Evolutionary conservation across 2,329 filamentous ascomycete genomes (phyloP).

Genomic region (Aureobasidium sp.): DNA sequence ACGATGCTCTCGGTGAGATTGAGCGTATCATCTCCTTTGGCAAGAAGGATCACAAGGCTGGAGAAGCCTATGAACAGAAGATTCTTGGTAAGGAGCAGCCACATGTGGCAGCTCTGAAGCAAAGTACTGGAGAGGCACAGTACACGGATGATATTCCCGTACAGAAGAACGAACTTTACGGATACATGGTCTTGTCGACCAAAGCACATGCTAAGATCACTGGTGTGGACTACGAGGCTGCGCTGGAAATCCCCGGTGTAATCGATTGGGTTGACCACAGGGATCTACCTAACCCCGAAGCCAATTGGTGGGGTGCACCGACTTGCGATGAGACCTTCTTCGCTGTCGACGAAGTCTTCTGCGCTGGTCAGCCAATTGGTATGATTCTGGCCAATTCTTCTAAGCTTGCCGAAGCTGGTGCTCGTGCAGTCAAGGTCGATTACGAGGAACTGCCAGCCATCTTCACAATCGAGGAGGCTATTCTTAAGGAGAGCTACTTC

Average conservation of each 20-base stretch:
- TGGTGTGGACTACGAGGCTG: constrained; percentile 64
- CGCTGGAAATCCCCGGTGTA: constrained; percentile 78
- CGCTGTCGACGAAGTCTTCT: constrained; percentile 81
- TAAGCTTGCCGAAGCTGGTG: constrained; percentile 67
- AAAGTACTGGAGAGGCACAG: constrained; percentile 86
- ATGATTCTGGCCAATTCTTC: constrained; percentile 76
- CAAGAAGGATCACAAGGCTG: constrained; percentile 64
- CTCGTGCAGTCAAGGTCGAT: constrained; percentile 74
- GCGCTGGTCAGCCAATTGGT: constrained; percentile 88
- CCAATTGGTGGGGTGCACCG: constrained; percentile 88
- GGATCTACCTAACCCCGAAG: constrained; percentile 67
- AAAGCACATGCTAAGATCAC: constrained; percentile 81
- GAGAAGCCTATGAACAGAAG: constrained; percentile 69
- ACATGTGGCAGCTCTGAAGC: constrained; percentile 86
- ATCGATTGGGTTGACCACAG: constrained; percentile 73
- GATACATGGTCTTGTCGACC: constrained; percentile 77
- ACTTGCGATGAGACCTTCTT: constrained; percentile 83
- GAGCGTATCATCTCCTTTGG: constrained; percentile 76
- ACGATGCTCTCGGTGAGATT: constrained; percentile 72
- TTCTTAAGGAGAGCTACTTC: constrained; percentile 81
- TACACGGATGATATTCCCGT: constrained; percentile 93
- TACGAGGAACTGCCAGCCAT: constrained; percentile 88
- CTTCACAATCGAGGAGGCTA: constrained; percentile 91
- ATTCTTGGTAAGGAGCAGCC: constrained; percentile 77
- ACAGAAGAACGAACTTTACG: constrained; percentile 80